These are phyloP conservation scores for Magnolia sinica DNA, from an alignment of 164 flowering plant genomes.

Conservation along the genomic window DNA sequence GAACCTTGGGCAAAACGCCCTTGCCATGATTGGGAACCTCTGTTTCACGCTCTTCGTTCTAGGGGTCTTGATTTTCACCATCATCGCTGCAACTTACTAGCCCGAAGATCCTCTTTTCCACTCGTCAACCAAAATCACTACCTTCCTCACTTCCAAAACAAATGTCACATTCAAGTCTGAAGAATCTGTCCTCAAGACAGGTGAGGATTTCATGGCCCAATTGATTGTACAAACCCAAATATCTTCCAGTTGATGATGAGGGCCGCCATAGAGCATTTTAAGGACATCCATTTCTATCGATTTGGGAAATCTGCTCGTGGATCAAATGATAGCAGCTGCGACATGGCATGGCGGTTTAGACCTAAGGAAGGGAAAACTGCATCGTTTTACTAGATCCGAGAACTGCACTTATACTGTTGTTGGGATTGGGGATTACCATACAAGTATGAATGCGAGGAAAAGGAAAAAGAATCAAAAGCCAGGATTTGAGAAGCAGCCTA, in stretches of 20 bases:
- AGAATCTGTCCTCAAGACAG: constrained; percentile 60
- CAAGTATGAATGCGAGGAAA: constrained; percentile 85
- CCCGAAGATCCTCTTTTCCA: constrained; percentile 89
- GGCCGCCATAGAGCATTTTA: constrained; percentile 66
- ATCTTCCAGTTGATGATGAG: constrained; percentile 82
- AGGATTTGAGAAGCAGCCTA: constrained; percentile 36
- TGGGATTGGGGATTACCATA: constrained; percentile 74
- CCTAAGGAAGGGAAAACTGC: constrained; percentile 91
- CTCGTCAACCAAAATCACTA: constrained; percentile 68
- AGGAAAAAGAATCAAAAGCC: constrained; percentile 60
- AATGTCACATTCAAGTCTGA: constrained; percentile 80
- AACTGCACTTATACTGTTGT: constrained; percentile 57
- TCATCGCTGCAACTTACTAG: constrained; percentile 81
- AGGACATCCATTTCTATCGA: constrained; percentile 77
- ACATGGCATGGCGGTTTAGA: constrained; percentile 95
- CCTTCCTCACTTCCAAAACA: constrained; percentile 60
- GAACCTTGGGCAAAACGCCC: constrained; percentile 68
- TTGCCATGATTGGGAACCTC: constrained; percentile 68
- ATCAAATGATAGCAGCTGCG: constrained; percentile 56
- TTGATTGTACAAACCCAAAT: constrained; percentile 71
- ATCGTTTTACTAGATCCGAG: constrained; percentile 49
- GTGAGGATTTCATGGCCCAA: constrained; percentile 74
- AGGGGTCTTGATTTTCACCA: constrained; percentile 76
- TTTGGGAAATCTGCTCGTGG: constrained; percentile 85
- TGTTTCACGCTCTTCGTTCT: constrained; percentile 68